These are phyloP conservation scores for Simmondsia chinensis DNA, from an alignment of 148 eudicot species.

Conservation along the genomic window DNA sequence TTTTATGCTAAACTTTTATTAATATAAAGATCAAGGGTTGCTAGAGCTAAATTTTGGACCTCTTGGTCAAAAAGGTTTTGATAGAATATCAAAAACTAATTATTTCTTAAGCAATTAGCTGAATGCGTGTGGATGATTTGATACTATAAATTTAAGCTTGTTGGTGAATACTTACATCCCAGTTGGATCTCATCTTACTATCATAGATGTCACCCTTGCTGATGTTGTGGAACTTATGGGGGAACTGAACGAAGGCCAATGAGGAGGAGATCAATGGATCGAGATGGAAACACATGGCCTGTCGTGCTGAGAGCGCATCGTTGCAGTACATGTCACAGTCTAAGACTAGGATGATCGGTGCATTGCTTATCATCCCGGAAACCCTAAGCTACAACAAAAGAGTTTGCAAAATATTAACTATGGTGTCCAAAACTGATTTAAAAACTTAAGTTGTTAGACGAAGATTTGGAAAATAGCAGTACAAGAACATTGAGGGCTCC, in stretches of 20 bases:
- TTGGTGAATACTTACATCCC: constrained; percentile 12
- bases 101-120: constrained; percentile 19
- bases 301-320: constrained; percentile 27
- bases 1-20: no score
- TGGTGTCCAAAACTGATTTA: neutral
- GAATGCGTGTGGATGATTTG: no score
- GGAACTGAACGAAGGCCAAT: constrained; percentile 28
- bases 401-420: neutral
- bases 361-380: constrained; percentile 26
- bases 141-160: neutral
- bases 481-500: constrained; percentile 41
- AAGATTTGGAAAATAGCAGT: neutral
- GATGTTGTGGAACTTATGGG: constrained; percentile 29
- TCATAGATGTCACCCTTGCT: constrained; percentile 34
- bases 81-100: neutral
- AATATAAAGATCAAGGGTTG: no score
- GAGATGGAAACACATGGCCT: constrained; percentile 38
- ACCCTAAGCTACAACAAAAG: constrained; percentile 24
- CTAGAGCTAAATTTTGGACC: no score
- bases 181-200: constrained; percentile 15
- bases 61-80: neutral
- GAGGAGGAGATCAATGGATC: constrained; percentile 18
- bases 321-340: constrained; percentile 47
- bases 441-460: neutral
- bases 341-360: constrained; percentile 23